Conservation (phyloP, 2,329 filamentous ascomycete genomes). For the Penicillium sp. region DNA sequence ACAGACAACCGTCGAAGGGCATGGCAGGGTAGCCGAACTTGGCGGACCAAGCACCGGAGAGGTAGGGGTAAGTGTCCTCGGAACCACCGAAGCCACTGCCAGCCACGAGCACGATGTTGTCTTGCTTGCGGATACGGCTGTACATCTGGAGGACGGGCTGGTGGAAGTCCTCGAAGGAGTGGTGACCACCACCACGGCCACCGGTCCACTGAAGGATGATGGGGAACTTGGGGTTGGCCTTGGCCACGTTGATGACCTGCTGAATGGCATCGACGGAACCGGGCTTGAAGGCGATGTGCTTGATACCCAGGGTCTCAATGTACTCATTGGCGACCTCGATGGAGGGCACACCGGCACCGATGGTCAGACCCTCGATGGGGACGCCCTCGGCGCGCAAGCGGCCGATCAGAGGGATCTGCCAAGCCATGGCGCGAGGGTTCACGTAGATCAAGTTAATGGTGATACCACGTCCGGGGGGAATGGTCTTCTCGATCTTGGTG, state of each 20-base stretch:
- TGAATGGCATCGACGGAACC: conserved; percentile 88
- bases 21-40: conserved; percentile 86
- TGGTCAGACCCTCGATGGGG: conserved; percentile 87
- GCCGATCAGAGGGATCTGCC: conserved; percentile 55
- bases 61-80: conserved; percentile 88
- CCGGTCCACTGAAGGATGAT: conserved; percentile 94
- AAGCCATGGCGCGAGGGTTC: conserved; percentile 54
- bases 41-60: conserved; percentile 86
- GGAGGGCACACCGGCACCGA: conserved; percentile 90
- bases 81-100: conserved; percentile 90
- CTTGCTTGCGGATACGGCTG: conserved; percentile 76
- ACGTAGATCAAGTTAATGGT: conserved; percentile 58
- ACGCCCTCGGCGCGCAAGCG: conserved; percentile 74
- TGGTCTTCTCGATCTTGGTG: conserved; percentile 78
- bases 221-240: conserved; percentile 92
- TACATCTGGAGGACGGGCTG: conserved; percentile 91
- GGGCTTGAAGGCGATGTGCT: conserved; percentile 94
- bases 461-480: conserved; percentile 66
- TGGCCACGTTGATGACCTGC: conserved; percentile 87
- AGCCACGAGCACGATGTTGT: conserved; percentile 86
- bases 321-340: conserved; percentile 93
- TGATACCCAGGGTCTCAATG: conserved; percentile 86
- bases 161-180: conserved; percentile 95
- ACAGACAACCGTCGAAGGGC: conserved; percentile 90
- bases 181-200: conserved; percentile 88